Percentiles rank a stretch among this genome's conserved stretches.
phyloP scores from a whole-genome alignment of 257 asterid genomes.

The Solanum stenotomum region DNA sequence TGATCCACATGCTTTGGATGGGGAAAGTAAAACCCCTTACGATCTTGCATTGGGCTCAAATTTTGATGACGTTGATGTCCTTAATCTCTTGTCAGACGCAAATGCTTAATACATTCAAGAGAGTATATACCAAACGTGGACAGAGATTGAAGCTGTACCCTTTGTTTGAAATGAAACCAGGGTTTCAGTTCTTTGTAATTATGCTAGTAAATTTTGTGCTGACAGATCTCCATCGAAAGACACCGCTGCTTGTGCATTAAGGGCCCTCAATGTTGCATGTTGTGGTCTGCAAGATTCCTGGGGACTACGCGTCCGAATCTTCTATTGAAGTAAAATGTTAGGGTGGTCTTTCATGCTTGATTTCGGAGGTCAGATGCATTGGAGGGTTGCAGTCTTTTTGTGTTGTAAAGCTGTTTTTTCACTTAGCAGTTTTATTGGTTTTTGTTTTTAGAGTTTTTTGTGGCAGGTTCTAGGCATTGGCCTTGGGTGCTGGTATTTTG shows the following conservation, averaged over 20 bases:
- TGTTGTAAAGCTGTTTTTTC: constrained; percentile 1
- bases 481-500: background rate
- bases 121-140: background rate
- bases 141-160: constrained; percentile 2
- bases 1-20: constrained; percentile 55
- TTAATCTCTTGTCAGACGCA: constrained; percentile 44
- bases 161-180: constrained; percentile 2
- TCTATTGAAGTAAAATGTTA: background rate
- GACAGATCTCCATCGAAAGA: constrained; percentile 4
- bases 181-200: constrained; percentile 39
- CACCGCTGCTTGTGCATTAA: constrained; percentile 2
- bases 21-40: constrained; percentile 50
- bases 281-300: background rate
- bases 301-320: background rate
- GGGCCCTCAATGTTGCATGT: background rate
- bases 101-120: constrained; percentile 18
- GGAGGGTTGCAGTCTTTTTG: background rate
- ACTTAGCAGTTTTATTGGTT: background rate
- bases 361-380: background rate
- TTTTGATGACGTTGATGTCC: constrained; percentile 59
- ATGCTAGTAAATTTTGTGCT: constrained; percentile 15
- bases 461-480: background rate
- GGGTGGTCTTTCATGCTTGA: background rate
- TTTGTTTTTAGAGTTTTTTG: background rate
- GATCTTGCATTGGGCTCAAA: constrained; percentile 61